A percentile compares a stretch with the other conserved stretches of the same genome.
Conservation (phyloP, 2,329 filamentous ascomycete species). For the Monosporascus sp. region DNA sequence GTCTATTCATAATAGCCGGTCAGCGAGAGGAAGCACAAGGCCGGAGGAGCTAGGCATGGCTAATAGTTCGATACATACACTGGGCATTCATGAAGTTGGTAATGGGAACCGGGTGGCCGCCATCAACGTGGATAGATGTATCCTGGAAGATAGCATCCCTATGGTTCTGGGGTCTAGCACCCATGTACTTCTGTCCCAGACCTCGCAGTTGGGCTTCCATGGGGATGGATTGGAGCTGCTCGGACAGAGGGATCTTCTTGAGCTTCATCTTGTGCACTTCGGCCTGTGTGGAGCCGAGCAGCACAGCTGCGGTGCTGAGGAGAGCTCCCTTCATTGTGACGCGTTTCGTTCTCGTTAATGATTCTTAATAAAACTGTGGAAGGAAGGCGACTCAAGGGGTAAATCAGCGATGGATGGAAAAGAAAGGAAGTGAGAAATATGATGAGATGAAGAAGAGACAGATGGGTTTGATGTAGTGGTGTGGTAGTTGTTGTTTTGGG, state of each 20-base stretch:
- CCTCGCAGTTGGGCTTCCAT: slow-evolving; percentile 76
- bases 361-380: neutral
- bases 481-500: neutral
- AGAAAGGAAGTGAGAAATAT: slow-evolving; percentile 7
- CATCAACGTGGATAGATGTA: slow-evolving; percentile 58
- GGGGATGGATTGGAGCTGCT: slow-evolving; percentile 78
- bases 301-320: slow-evolving; percentile 70
- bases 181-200: slow-evolving; percentile 96
- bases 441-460: slow-evolving; percentile 1
- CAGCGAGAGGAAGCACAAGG: neutral
- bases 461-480: slow-evolving; percentile 6
- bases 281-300: slow-evolving; percentile 78
- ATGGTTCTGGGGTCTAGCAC: slow-evolving; percentile 64
- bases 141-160: slow-evolving; percentile 76
- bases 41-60: neutral
- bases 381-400: neutral
- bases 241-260: slow-evolving; percentile 87
- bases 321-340: slow-evolving; percentile 79
- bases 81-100: slow-evolving; percentile 99
- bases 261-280: slow-evolving; percentile 95
- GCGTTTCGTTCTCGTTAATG: slow-evolving; percentile 23
- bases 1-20: slow-evolving; percentile 47
- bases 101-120: slow-evolving; percentile 76
- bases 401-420: slow-evolving; percentile 5
- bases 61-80: slow-evolving; percentile 57